phyloP scores from a whole-genome alignment of 225 moss, liverwort and hornwort genomes.

The Physcomitrium patens region DNA sequence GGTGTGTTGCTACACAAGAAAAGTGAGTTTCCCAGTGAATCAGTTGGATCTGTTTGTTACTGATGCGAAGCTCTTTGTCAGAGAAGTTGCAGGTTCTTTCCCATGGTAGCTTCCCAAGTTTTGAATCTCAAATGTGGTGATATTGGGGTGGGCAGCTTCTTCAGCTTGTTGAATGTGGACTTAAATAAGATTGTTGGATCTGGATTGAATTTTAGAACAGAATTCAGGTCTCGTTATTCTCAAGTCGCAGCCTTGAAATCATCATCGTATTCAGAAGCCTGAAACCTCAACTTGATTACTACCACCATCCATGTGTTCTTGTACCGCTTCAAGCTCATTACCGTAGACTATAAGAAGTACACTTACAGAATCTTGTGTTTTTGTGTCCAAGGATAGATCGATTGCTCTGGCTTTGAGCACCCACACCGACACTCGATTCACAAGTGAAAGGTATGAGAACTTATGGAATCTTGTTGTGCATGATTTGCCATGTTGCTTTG shows the following conservation, averaged over 20 bases:
- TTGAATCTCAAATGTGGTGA: too few relatives aligned
- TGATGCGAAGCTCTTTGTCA: background rate
- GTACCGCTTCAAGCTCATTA: background rate
- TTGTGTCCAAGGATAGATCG: background rate
- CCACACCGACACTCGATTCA: background rate
- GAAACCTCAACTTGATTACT: background rate
- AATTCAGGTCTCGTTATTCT: background rate
- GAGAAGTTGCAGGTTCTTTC: background rate
- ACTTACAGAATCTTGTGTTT: background rate
- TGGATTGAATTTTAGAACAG: too few relatives aligned
- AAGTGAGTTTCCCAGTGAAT: too few relatives aligned
- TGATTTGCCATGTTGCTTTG: background rate
- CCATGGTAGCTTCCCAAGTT: background rate
- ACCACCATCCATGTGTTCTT: background rate
- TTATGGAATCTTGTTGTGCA: background rate
- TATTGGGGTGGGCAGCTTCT: conserved; percentile 6
- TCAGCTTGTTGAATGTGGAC: background rate
- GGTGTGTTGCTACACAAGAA: too few relatives aligned
- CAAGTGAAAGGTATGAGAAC: background rate
- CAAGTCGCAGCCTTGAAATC: background rate
- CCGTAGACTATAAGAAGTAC: background rate
- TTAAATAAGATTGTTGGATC: too few relatives aligned
- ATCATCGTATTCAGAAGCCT: conserved; percentile 1
- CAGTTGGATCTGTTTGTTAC: too few relatives aligned
- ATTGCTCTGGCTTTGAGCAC: background rate